Conservation (phyloP, 2,329 filamentous ascomycete genomes). For the Pestalotiopsis sp. region DNA sequence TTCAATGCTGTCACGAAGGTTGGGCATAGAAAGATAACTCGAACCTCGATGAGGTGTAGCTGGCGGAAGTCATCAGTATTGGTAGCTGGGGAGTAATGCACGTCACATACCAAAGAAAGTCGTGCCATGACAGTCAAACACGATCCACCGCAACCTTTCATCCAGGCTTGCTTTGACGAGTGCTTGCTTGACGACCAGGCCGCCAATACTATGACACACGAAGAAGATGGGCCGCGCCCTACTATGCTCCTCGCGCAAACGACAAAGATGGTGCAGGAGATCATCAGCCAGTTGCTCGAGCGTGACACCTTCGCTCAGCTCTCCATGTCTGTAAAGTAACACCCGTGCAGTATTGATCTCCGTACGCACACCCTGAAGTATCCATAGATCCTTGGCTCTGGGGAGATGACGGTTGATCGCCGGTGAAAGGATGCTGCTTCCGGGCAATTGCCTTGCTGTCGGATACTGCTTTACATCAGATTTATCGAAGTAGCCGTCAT, state of each 20-base stretch:
- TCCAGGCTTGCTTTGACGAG: constrained; percentile 49
- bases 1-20: constrained; percentile 57
- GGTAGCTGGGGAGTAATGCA: background rate
- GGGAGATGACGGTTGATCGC: constrained; percentile 34
- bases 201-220: constrained; percentile 64
- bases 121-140: constrained; percentile 61
- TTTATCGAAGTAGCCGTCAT: constrained; percentile 48
- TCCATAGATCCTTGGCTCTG: constrained; percentile 48
- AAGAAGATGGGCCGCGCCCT: constrained; percentile 58
- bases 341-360: constrained; percentile 51
- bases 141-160: constrained; percentile 43
- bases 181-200: constrained; percentile 61
- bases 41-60: constrained; percentile 66
- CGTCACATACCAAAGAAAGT: constrained; percentile 57
- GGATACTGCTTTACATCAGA: constrained; percentile 30
- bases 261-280: constrained; percentile 46
- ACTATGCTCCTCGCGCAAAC: constrained; percentile 33
- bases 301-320: constrained; percentile 42
- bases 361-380: constrained; percentile 53
- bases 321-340: constrained; percentile 54
- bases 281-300: constrained; percentile 48
- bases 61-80: constrained; percentile 28
- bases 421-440: constrained; percentile 32
- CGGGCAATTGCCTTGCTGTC: constrained; percentile 34
- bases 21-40: constrained; percentile 62